A percentile compares a stretch with the other conserved stretches of the same genome.
These are phyloP conservation scores for Tylopilus cervinicoccineus DNA, from an alignment of 768 basidiomycete species.

Conservation along the genomic window DNA sequence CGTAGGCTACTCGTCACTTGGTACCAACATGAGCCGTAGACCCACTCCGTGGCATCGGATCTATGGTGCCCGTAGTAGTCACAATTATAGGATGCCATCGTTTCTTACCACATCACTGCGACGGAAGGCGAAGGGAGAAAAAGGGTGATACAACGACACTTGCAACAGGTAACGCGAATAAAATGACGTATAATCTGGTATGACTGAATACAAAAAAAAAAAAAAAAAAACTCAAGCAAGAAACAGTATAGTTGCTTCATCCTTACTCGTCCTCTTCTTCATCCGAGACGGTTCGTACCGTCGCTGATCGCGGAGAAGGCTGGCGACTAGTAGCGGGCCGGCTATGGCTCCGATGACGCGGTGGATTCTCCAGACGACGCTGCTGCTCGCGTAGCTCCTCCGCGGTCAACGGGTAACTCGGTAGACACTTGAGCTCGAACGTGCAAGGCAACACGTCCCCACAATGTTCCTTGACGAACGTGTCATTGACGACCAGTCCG, in stretches of 20 bases:
- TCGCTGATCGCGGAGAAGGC: slow-evolving; percentile 17
- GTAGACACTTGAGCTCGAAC: slow-evolving; percentile 53
- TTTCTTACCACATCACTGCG: background rate
- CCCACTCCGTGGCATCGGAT: background rate
- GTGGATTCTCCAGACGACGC: slow-evolving; percentile 26
- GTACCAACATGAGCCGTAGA: background rate
- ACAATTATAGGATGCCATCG: background rate
- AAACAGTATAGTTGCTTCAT: background rate
- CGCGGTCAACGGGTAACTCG: slow-evolving; percentile 43
- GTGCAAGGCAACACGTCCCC: slow-evolving; percentile 53
- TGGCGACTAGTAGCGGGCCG: slow-evolving; percentile 14
- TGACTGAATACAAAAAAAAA: background rate
- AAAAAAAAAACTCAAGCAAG: background rate
- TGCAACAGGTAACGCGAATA: slow-evolving; percentile 12
- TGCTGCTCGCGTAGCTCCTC: slow-evolving; percentile 50
- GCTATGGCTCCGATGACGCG: slow-evolving; percentile 21
- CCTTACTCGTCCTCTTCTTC: slow-evolving; percentile 17
- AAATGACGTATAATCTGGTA: slow-evolving; percentile 26
- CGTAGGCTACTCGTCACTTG: background rate
- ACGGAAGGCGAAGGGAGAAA: background rate
- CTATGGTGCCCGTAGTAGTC: background rate
- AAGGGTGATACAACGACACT: background rate
- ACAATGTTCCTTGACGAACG: slow-evolving; percentile 40
- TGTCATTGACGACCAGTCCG: slow-evolving; percentile 49
- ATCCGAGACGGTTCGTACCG: slow-evolving; percentile 5